A percentile compares a stretch with the other conserved stretches of the same genome.
Conservation (phyloP, 306 rosid genomes). For the Sicyos edulis region DNA sequence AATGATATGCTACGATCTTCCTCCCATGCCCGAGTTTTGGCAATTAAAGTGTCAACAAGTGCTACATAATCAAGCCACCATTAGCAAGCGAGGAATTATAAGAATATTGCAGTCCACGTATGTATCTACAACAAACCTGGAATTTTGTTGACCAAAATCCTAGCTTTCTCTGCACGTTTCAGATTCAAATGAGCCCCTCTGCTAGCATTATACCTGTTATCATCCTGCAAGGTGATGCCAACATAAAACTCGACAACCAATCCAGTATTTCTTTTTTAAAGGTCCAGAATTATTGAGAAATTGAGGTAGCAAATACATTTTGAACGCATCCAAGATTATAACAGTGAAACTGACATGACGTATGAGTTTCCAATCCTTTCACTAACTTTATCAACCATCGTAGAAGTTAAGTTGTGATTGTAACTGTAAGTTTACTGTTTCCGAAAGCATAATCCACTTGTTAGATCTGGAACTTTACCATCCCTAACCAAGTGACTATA, state of each 20-base stretch:
- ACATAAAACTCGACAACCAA: neutral
- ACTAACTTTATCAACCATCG: neutral
- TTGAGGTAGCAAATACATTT: neutral
- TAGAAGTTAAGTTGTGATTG: neutral
- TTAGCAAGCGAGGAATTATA: neutral
- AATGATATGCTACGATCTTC: constrained; percentile 77
- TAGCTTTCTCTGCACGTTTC: constrained; percentile 97
- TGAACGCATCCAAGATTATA: neutral
- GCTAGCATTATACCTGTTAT: constrained; percentile 98
- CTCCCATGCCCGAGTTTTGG: constrained; percentile 96
- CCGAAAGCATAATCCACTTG: neutral
- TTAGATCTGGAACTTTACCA: neutral
- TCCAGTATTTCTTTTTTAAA: neutral
- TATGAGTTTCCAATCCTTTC: neutral
- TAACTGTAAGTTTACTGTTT: neutral
- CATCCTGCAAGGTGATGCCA: constrained; percentile 54
- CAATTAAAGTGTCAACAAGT: constrained; percentile 82
- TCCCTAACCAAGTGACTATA: neutral
- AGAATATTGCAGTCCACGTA: neutral
- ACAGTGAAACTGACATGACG: neutral
- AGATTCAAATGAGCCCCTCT: constrained; percentile 99
- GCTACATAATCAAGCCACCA: constrained; percentile 42
- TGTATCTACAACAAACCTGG: constrained; percentile 46
- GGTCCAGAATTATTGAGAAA: no score
- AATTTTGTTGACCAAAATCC: constrained; percentile 90